Evolutionary conservation across 371 early-diverging fungal genomes (phyloP), one percentile per base, ranked within the genome.

Genomic region (Mortierella sp.): DNA sequence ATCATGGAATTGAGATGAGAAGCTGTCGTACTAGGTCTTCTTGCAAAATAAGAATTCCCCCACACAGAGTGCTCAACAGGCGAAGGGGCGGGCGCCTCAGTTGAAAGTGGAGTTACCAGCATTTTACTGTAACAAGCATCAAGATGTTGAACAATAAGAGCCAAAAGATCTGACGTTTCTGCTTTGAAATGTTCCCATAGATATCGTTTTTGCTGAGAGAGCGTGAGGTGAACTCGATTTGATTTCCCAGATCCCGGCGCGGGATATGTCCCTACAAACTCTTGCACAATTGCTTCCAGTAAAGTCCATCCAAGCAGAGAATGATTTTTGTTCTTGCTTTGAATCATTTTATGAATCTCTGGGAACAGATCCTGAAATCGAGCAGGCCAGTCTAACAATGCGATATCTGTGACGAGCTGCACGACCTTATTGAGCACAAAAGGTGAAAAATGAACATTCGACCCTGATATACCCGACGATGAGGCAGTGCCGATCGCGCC

Each of bases 341-440:
- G 80, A 29, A 73, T 34, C 8, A 79, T 56, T 7, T 31, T 31
- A n/a, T 70, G 64, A n/a, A 79, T 79, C 47, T 79, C 74, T 60
- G 80, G 67, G 35, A 79, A 66, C 7, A 79, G 67, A n/a, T 70
- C 80, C 32, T 65, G 80, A 56, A 70, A 79, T 9, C 75, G 74
- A 57, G 70, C 71, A 5, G 80, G 80, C 74, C 80, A 73, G 61
- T 79, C 80, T 58, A 68, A 56, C 35, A 74, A 55, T 29, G 80
- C 80, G 45, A 79, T 67, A 40, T 79, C 80, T 6, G 70, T 67
- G 31, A 79, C 17, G 34, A 74, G 64, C 53, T 79, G 80, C 31
- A 79, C 61, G 19, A 74, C 75, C 59, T 79, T 79, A 35, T 79
- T 79, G 53, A 70, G 54, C 17, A 79, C 80, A 70, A 79, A 74